Evolutionary conservation across 441 rosid species (phyloP).

Genomic region (Jatropha multifida): DNA sequence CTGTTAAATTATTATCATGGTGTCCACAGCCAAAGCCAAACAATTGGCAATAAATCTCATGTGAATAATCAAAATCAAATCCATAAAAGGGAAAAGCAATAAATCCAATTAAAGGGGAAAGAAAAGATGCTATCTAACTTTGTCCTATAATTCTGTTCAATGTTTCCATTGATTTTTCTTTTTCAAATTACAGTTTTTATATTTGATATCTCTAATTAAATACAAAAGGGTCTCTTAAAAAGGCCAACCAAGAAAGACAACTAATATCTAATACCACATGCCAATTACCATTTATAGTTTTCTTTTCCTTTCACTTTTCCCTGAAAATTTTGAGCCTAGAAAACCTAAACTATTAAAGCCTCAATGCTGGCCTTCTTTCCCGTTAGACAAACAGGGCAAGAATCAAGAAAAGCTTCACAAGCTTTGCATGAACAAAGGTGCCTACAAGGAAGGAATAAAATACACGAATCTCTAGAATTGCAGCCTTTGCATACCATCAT

Average conservation of each 20-base stretch:
- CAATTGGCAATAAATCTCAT: conserved; percentile 4
- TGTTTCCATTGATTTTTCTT: conserved; percentile 5
- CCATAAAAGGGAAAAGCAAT: neutral
- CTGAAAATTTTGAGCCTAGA: conserved; percentile 33
- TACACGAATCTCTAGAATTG: conserved; percentile 36
- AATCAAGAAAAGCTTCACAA: conserved; percentile 53
- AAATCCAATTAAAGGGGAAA: conserved; percentile 9
- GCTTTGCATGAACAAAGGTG: conserved; percentile 74
- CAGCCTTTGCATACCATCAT: conserved; percentile 43
- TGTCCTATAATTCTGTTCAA: conserved; percentile 28
- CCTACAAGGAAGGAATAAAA: conserved; percentile 85
- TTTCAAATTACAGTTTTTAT: conserved; percentile 14
- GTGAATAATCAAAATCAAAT: conserved; percentile 18
- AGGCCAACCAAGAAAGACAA: neutral
- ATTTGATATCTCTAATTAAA: conserved; percentile 3
- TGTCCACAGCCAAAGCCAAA: neutral
- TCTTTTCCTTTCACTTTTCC: conserved; percentile 29
- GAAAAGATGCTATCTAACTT: conserved; percentile 22
- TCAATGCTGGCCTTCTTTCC: conserved; percentile 68
- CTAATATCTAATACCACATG: neutral
- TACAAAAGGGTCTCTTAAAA: conserved; percentile 5
- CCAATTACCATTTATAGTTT: conserved; percentile 3
- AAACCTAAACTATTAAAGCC: conserved; percentile 44
- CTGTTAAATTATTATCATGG: conserved; percentile 4
- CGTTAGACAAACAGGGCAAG: conserved; percentile 68